A percentile compares a stretch with the other conserved stretches of the same genome.
phyloP scores from a whole-genome alignment of 2,329 filamentous ascomycete genomes.

The Aspergillus luchuensis region DNA sequence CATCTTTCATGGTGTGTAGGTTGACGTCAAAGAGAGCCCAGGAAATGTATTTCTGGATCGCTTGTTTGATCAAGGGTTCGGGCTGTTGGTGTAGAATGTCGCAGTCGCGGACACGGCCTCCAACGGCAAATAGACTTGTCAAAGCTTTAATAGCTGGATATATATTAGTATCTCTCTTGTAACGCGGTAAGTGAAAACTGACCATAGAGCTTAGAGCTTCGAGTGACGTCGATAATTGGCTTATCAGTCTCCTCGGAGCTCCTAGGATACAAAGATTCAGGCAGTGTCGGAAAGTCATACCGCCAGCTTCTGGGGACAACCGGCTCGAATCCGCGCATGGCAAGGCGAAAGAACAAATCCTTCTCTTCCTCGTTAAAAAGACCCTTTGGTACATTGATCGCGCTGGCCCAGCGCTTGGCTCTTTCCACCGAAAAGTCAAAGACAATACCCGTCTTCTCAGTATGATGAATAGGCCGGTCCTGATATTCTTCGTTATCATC shows the following conservation, averaged over 20 bases:
- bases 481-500: not conserved
- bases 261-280: conserved; percentile 53
- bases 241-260: conserved; percentile 34
- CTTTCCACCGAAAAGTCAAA: conserved; percentile 34
- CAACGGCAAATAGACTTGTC: conserved; percentile 52
- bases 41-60: conserved; percentile 51
- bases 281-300: conserved; percentile 57
- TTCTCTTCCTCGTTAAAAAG: conserved; percentile 57
- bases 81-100: conserved; percentile 40
- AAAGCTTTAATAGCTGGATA: conserved; percentile 54
- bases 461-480: not conserved
- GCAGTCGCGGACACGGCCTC: conserved; percentile 55
- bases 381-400: conserved; percentile 42
- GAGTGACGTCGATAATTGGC: conserved; percentile 50
- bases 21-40: conserved; percentile 57
- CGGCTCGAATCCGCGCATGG: conserved; percentile 59
- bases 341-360: conserved; percentile 55
- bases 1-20: conserved; percentile 37
- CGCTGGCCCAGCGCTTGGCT: conserved; percentile 38
- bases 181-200: conserved; percentile 14
- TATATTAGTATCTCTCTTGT: not conserved
- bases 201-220: conserved; percentile 51
- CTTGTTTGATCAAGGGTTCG: conserved; percentile 42
- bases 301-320: conserved; percentile 56
- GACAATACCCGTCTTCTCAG: conserved; percentile 30